A percentile compares a stretch with the other conserved stretches of the same genome.
Evolutionary conservation across 208 protist species (phyloP).

Genomic region (Blastocrithidia nonstop): DNA sequence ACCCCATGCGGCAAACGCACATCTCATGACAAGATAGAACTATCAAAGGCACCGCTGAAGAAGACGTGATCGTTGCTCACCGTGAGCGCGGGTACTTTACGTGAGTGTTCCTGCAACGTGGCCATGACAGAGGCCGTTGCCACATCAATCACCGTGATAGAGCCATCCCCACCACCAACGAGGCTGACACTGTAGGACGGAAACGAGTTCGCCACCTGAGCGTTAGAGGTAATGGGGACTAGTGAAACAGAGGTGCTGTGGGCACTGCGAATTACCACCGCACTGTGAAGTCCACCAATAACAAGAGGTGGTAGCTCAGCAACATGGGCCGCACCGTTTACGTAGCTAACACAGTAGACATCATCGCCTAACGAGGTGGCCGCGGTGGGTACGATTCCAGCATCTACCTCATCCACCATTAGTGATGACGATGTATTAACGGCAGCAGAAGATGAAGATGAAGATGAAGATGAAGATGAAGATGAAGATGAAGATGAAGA

Average conservation of each 20-base stretch:
- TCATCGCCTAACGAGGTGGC: slow-evolving; percentile 47
- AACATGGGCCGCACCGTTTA: no score
- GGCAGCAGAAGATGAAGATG: background rate
- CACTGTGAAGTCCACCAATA: slow-evolving; percentile 56
- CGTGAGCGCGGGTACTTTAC: slow-evolving; percentile 63
- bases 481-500: background rate
- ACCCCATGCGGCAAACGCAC: slow-evolving; percentile 29
- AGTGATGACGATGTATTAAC: background rate
- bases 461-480: background rate
- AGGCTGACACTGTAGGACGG: slow-evolving; percentile 20
- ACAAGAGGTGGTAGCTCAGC: slow-evolving; percentile 49
- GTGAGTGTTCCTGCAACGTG: slow-evolving; percentile 31
- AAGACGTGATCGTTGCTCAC: slow-evolving; percentile 55
- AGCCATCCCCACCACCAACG: slow-evolving; percentile 64
- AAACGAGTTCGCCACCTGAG: slow-evolving; percentile 53
- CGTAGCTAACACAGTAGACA: slow-evolving; percentile 62
- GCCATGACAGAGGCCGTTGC: slow-evolving; percentile 7
- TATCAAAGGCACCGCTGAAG: slow-evolving; percentile 71
- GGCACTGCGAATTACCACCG: slow-evolving; percentile 30
- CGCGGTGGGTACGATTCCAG: slow-evolving; percentile 22
- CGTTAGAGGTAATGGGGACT: slow-evolving; percentile 37
- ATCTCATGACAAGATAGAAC: slow-evolving; percentile 70
- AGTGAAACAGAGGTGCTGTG: slow-evolving; percentile 16
- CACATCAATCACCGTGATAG: slow-evolving; percentile 41
- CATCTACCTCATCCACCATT: slow-evolving; percentile 2